Conservation (phyloP, 78 protist species). For the Polysphondylium violaceum region DNA sequence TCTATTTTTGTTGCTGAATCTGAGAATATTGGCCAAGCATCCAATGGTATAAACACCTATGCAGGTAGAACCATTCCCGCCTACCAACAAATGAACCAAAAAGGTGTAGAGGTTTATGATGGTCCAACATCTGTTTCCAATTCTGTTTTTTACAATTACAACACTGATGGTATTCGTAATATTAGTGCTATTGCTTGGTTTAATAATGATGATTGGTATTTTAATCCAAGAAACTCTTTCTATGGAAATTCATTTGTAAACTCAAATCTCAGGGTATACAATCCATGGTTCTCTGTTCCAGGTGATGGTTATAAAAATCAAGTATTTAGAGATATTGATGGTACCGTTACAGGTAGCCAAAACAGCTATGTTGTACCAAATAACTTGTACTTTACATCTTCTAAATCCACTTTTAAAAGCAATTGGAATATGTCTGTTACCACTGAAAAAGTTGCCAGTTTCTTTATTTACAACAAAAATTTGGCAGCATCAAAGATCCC, state of each 20-base stretch:
- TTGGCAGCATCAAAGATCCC: background rate
- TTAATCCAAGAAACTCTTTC: background rate
- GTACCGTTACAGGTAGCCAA: conserved; percentile 20
- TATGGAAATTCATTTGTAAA: background rate
- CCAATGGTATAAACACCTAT: conserved; percentile 30
- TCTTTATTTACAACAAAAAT: conserved; percentile 40
- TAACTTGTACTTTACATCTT: conserved; percentile 23
- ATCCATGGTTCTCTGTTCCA: too few relatives aligned
- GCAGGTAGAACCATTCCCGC: conserved; percentile 55
- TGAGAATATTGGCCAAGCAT: conserved; percentile 35
- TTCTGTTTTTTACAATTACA: conserved; percentile 41
- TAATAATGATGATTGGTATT: conserved; percentile 41
- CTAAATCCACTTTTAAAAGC: background rate
- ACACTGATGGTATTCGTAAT: conserved; percentile 44
- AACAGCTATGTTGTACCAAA: conserved; percentile 37
- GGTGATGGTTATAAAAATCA: conserved; percentile 55
- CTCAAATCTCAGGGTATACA: background rate
- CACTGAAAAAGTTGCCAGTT: conserved; percentile 13
- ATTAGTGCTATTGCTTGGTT: conserved; percentile 57
- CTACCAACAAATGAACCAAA: conserved; percentile 35
- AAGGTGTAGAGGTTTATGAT: conserved; percentile 57
- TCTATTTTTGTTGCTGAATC: conserved; percentile 49
- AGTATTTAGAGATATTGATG: conserved; percentile 28
- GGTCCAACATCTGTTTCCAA: conserved; percentile 25
- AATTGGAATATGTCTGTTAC: conserved; percentile 25